phyloP scores from a whole-genome alignment of 768 basidiomycete genomes.

The Lactarius indigo region DNA sequence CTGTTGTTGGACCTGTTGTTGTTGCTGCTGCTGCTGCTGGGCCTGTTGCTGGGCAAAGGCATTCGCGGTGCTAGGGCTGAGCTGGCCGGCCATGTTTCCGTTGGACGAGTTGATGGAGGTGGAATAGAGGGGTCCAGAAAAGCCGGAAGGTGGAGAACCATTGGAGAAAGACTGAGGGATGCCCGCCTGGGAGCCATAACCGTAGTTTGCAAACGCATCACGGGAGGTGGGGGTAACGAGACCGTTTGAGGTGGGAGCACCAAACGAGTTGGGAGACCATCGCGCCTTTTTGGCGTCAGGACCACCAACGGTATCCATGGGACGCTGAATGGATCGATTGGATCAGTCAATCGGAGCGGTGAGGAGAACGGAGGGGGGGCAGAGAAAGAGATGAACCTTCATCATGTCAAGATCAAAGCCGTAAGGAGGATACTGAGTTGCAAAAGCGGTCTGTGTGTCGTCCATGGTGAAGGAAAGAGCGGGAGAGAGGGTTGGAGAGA shows the following conservation, averaged over 20 bases:
- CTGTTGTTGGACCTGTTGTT: slow-evolving; percentile 40
- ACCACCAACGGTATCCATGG: slow-evolving; percentile 79
- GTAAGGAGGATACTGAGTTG: slow-evolving; percentile 66
- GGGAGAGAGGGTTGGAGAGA: slow-evolving; percentile 11
- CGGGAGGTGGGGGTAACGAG: slow-evolving; percentile 45
- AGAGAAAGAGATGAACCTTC: slow-evolving; percentile 53
- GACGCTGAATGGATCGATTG: slow-evolving; percentile 49
- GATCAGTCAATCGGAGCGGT: background rate
- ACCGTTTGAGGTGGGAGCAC: slow-evolving; percentile 36
- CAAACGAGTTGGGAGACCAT: slow-evolving; percentile 70
- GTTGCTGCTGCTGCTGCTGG: slow-evolving; percentile 34
- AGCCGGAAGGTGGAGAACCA: slow-evolving; percentile 45
- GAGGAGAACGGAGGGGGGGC: slow-evolving; percentile 12
- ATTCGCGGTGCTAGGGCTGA: slow-evolving; percentile 64
- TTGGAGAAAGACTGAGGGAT: slow-evolving; percentile 54
- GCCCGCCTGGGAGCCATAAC: slow-evolving; percentile 72
- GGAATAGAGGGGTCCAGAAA: slow-evolving; percentile 62
- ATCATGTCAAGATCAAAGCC: slow-evolving; percentile 87
- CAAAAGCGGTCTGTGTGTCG: slow-evolving; percentile 69
- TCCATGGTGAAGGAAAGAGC: slow-evolving; percentile 48
- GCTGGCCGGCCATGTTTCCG: slow-evolving; percentile 49
- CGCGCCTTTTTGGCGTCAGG: slow-evolving; percentile 88
- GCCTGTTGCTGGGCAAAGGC: slow-evolving; percentile 51
- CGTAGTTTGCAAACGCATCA: slow-evolving; percentile 82
- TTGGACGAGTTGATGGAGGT: slow-evolving; percentile 53